Conservation (phyloP, 1,284 basidiomycete species). For the Apiotrichum siamense region DNA sequence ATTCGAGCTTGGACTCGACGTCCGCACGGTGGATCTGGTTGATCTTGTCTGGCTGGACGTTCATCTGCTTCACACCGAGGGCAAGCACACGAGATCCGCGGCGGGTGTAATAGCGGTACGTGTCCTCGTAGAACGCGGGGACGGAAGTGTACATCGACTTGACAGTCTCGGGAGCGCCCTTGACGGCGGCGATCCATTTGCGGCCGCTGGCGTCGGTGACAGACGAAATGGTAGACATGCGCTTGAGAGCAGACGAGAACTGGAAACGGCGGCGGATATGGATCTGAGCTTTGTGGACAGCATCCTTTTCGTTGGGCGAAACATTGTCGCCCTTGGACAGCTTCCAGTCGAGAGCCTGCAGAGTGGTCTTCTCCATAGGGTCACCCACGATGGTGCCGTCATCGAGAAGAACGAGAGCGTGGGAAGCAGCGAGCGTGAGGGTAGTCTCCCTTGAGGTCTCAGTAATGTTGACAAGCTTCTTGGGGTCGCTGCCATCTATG, state of each 20-base stretch:
- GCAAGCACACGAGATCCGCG: slow-evolving; percentile 86
- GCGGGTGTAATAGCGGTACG: slow-evolving; percentile 86
- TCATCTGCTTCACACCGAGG: slow-evolving; percentile 75
- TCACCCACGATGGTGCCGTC: slow-evolving; percentile 88
- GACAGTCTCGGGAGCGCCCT: slow-evolving; percentile 92
- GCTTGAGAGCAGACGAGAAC: slow-evolving; percentile 89
- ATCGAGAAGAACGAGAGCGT: slow-evolving; percentile 88
- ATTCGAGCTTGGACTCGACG: slow-evolving; percentile 69
- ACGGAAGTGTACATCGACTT: slow-evolving; percentile 71
- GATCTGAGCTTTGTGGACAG: slow-evolving; percentile 59
- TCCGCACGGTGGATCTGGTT: slow-evolving; percentile 72
- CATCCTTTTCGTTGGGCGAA: slow-evolving; percentile 54
- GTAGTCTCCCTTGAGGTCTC: slow-evolving; percentile 72
- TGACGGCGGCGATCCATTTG: slow-evolving; percentile 59
- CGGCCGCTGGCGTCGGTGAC: slow-evolving; percentile 48
- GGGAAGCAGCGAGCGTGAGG: slow-evolving; percentile 84
- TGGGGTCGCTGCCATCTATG: slow-evolving; percentile 59
- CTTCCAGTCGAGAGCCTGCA: slow-evolving; percentile 88
- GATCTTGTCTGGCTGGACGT: slow-evolving; percentile 66
- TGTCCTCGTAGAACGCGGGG: slow-evolving; percentile 77
- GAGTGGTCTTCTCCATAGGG: slow-evolving; percentile 97
- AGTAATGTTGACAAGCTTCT: slow-evolving; percentile 70
- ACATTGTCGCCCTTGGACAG: slow-evolving; percentile 70
- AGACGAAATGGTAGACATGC: slow-evolving; percentile 87
- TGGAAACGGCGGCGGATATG: slow-evolving; percentile 84